Percentiles rank a stretch among this genome's conserved stretches.
Evolutionary conservation across 768 basidiomycete species (phyloP).

Genomic region (Boletales sp.): DNA sequence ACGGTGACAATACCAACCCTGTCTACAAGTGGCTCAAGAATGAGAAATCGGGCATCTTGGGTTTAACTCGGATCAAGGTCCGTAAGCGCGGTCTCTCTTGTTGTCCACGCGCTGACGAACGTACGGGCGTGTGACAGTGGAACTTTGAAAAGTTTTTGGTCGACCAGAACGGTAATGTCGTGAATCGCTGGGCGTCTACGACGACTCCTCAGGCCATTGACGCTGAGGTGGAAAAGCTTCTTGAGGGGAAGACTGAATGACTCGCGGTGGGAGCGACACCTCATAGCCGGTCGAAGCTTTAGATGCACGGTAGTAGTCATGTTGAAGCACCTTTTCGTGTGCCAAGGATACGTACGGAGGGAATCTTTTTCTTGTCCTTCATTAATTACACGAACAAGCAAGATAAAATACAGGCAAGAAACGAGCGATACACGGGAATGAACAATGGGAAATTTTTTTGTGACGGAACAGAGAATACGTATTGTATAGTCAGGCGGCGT

Average conservation of each 20-base stretch:
- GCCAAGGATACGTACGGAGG: no score
- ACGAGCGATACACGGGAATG: no score
- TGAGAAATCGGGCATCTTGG: constrained; percentile 70
- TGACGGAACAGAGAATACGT: no score
- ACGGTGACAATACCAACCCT: constrained; percentile 79
- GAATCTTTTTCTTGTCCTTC: no score
- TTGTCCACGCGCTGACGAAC: neutral
- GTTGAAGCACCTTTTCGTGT: no score
- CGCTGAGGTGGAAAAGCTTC: constrained; percentile 57
- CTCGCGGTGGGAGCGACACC: neutral
- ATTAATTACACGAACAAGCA: no score
- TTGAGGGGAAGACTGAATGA: constrained; percentile 29
- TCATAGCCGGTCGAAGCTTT: constrained; percentile 13
- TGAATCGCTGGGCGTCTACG: constrained; percentile 73
- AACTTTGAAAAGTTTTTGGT: constrained; percentile 91
- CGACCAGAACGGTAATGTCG: constrained; percentile 71
- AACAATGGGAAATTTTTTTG: no score
- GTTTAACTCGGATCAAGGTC: constrained; percentile 74
- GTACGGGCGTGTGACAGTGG: constrained; percentile 48
- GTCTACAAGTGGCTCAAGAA: constrained; percentile 84
- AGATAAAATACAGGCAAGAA: no score
- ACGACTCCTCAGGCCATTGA: constrained; percentile 67
- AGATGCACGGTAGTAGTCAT: neutral
- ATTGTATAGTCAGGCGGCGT: no score
- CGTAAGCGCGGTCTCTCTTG: constrained; percentile 7